These are phyloP conservation scores for Rhizoclosmatium globosum DNA, from an alignment of 192 early-diverging fungal genomes.

Conservation along the genomic window DNA sequence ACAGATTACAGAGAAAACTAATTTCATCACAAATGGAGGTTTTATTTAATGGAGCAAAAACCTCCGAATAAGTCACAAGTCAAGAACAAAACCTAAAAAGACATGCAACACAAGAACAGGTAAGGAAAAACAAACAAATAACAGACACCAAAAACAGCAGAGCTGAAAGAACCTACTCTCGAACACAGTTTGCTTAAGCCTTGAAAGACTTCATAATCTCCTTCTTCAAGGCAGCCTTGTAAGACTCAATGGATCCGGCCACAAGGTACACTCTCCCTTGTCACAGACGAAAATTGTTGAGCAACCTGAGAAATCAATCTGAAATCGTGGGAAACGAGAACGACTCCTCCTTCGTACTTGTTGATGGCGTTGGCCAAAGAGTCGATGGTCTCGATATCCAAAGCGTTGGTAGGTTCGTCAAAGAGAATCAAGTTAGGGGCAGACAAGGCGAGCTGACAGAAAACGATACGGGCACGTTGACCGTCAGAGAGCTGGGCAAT, in stretches of 20 bases:
- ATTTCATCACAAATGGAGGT: not conserved
- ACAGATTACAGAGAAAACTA: not conserved
- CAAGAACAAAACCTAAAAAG: slow-evolving; percentile 5
- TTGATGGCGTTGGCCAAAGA: slow-evolving; percentile 96
- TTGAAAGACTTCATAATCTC: slow-evolving; percentile 49
- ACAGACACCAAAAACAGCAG: not conserved
- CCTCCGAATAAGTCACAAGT: not conserved
- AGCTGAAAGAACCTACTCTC: not conserved
- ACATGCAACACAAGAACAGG: not conserved
- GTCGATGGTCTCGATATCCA: slow-evolving; percentile 90
- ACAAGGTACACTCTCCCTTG: slow-evolving; percentile 76
- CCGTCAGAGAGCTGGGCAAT: slow-evolving; percentile 94
- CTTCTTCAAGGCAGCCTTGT: slow-evolving; percentile 91
- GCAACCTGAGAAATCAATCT: slow-evolving; percentile 96
- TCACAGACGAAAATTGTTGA: slow-evolving; percentile 94
- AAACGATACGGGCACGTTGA: slow-evolving; percentile 94
- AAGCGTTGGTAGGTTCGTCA: slow-evolving; percentile 99
- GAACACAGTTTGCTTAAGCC: not conserved
- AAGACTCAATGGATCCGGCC: slow-evolving; percentile 84
- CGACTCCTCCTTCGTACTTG: slow-evolving; percentile 92
- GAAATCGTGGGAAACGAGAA: slow-evolving; percentile 99
- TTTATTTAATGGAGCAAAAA: not conserved
- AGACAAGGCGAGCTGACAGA: slow-evolving; percentile 89
- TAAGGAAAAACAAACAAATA: slow-evolving; percentile 11
- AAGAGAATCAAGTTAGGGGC: slow-evolving; percentile 94